These are phyloP conservation scores for Tilletia indica DNA, from an alignment of 1,284 basidiomycete species.

Conservation along the genomic window DNA sequence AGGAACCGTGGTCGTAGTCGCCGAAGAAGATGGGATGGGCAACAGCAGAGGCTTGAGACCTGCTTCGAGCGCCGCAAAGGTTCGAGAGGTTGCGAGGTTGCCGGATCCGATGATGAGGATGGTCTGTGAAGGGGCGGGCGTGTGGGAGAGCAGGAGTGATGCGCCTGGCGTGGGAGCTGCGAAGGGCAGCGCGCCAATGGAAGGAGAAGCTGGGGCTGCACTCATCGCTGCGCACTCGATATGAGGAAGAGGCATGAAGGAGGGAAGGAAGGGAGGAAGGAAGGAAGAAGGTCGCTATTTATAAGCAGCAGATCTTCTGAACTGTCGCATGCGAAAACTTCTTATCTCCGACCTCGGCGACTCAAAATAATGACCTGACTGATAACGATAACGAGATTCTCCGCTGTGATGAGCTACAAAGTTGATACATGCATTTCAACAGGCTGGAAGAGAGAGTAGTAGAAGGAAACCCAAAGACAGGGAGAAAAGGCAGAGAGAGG, in stretches of 20 bases:
- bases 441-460: neutral
- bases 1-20: neutral
- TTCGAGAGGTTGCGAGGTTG: slow-evolving; percentile 73
- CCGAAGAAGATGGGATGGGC: neutral
- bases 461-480: neutral
- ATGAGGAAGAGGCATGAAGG: too few species aligned
- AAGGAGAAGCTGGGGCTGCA: too few species aligned
- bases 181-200: slow-evolving; percentile 30
- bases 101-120: slow-evolving; percentile 75
- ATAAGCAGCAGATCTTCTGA: too few species aligned
- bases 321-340: too few species aligned
- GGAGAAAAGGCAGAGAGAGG: neutral
- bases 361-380: too few species aligned
- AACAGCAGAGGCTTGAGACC: slow-evolving; percentile 72
- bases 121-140: slow-evolving; percentile 60
- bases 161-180: slow-evolving; percentile 62
- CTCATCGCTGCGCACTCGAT: too few species aligned
- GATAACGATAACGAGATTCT: too few species aligned
- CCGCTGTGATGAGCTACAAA: neutral
- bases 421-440: slow-evolving; percentile 6
- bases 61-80: slow-evolving; percentile 78
- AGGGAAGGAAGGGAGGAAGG: too few species aligned
- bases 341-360: too few species aligned
- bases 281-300: too few species aligned
- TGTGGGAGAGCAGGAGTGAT: slow-evolving; percentile 77